phyloP scores from a whole-genome alignment of 2,329 filamentous ascomycete genomes.

The Apiospora koreana region DNA sequence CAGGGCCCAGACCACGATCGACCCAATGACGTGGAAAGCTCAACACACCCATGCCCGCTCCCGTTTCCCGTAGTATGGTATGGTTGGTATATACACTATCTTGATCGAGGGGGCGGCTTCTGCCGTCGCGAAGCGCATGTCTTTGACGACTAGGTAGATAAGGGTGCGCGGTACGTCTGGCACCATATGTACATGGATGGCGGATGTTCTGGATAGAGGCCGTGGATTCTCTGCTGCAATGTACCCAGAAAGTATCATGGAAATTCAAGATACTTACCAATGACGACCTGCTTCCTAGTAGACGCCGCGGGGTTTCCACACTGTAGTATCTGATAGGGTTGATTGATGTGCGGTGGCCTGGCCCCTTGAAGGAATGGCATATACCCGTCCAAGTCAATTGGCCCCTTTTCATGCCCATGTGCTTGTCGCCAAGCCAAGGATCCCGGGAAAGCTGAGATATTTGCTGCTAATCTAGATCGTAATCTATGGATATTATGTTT shows the following conservation, averaged over 20 bases:
- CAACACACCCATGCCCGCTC: background rate
- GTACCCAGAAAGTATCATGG: background rate
- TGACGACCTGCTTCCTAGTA: background rate
- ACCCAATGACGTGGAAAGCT: background rate
- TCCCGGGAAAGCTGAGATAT: background rate
- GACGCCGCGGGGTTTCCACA: background rate
- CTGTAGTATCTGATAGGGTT: background rate
- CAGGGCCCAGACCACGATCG: background rate
- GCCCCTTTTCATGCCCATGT: background rate
- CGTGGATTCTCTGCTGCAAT: background rate
- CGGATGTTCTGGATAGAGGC: background rate
- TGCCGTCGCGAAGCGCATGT: background rate
- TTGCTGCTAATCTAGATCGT: background rate
- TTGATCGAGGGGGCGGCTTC: conserved; percentile 5
- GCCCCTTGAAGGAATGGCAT: background rate
- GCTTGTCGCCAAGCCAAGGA: background rate
- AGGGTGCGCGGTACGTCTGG: background rate
- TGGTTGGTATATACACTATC: background rate
- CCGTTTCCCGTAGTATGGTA: background rate
- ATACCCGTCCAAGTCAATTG: background rate
- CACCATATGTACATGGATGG: background rate
- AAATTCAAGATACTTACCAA: background rate
- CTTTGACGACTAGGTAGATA: background rate
- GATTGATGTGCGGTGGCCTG: background rate
- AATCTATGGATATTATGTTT: background rate